phyloP scores from a whole-genome alignment of 2,329 filamentous ascomycete genomes.

The Dothistroma pini region DNA sequence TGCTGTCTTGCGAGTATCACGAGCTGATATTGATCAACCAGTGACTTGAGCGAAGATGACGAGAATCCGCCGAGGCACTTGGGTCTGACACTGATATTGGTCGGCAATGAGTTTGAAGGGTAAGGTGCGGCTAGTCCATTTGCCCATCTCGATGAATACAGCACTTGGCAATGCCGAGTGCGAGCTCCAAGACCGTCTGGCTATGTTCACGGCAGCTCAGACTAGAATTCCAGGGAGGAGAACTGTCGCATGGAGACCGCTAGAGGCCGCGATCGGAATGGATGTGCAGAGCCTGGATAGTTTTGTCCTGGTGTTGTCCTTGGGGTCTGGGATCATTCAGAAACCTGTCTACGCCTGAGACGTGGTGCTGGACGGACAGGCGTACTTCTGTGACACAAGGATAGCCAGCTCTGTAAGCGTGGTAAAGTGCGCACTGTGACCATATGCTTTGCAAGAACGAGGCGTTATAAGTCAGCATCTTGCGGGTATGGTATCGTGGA shows the following conservation, averaged over 20 bases:
- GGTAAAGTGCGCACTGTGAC: not conserved
- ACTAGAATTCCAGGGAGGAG: not conserved
- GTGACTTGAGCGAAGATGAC: no score
- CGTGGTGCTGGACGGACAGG: not conserved
- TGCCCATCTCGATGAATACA: no score
- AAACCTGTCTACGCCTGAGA: not conserved
- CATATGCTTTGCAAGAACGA: not conserved
- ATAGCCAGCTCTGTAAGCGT: not conserved
- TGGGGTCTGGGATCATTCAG: not conserved
- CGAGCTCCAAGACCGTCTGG: no score
- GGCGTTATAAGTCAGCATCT: not conserved
- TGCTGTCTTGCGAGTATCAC: not conserved
- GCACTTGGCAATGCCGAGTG: no score
- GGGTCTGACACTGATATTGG: no score
- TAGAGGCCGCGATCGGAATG: not conserved
- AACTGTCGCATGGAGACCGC: not conserved
- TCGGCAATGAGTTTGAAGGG: no score
- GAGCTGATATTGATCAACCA: not conserved
- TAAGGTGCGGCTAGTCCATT: no score
- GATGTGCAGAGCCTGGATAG: not conserved
- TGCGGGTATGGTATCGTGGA: no score
- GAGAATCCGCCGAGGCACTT: no score
- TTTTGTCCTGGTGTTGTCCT: not conserved
- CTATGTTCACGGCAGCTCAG: not conserved
- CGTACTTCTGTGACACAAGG: no score